phyloP scores from a whole-genome alignment of 345 rosid species.

The Erucastrum elatum region DNA sequence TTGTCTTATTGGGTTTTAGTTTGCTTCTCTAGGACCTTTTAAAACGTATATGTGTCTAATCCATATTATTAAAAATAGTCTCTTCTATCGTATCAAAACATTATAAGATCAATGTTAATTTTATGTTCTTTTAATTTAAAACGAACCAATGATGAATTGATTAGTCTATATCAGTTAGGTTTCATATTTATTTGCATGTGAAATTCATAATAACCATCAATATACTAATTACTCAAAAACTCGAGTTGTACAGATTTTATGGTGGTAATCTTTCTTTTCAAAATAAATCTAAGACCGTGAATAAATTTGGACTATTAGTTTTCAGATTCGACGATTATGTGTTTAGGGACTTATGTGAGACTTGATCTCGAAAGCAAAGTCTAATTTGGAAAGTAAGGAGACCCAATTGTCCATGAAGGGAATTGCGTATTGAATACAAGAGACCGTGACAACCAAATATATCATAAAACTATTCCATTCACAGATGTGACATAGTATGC shows the following conservation, averaged over 20 bases:
- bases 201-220: neutral
- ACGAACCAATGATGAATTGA: neutral
- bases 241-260: neutral
- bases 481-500: constrained; percentile 25
- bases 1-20: constrained; percentile 29
- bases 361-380: constrained; percentile 22
- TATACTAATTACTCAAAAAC: neutral
- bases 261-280: neutral
- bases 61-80: neutral
- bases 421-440: constrained; percentile 23
- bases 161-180: neutral
- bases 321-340: neutral
- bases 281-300: neutral
- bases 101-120: neutral
- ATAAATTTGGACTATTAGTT: neutral
- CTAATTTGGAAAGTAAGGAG: constrained; percentile 22
- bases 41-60: constrained; percentile 13
- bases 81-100: neutral
- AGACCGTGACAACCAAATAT: neutral
- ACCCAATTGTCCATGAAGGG: neutral
- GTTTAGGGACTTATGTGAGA: neutral
- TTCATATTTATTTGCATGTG: neutral
- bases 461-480: neutral
- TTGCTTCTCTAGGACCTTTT: constrained; percentile 19
- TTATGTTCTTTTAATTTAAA: neutral